These are phyloP conservation scores for Ganoderma sp. DNA, from an alignment of 1,284 basidiomycete species.

Conservation along the genomic window DNA sequence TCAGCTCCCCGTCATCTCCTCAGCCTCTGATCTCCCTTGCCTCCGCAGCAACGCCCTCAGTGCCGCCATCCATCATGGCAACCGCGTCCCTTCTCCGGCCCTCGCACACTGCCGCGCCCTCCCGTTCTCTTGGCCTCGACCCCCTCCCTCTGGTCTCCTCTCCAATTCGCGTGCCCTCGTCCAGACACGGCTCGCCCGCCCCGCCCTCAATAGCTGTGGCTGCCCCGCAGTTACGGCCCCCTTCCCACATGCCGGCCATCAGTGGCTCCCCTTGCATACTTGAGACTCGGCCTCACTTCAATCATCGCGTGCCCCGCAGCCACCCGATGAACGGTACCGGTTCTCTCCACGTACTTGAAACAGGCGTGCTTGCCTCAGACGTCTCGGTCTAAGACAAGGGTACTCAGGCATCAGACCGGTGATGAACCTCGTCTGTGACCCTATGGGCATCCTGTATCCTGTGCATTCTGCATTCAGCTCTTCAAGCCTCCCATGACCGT, in stretches of 20 bases:
- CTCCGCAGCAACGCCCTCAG: slow-evolving; percentile 8
- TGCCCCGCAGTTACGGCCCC: neutral
- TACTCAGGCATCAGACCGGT: neutral
- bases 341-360: neutral
- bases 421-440: neutral
- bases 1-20: slow-evolving; percentile 19
- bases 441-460: neutral
- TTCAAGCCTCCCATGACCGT: slow-evolving; percentile 8
- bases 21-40: slow-evolving; percentile 13
- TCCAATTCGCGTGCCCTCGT: neutral
- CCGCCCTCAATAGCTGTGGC: neutral
- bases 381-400: neutral
- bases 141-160: neutral
- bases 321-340: neutral
- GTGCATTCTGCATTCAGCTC: slow-evolving; percentile 6
- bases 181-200: neutral
- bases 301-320: neutral
- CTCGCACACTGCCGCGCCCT: slow-evolving; percentile 10
- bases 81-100: slow-evolving; percentile 12
- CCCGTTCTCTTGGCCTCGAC: slow-evolving; percentile 1
- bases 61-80: slow-evolving; percentile 21
- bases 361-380: neutral
- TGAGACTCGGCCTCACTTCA: neutral
- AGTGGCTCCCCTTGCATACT: slow-evolving; percentile 23
- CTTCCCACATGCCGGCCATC: neutral